Evolutionary conservation across 176 grass and related monocot genomes (phyloP), one percentile per base, ranked within the genome.

Genomic region (Juncus inflexus): DNA sequence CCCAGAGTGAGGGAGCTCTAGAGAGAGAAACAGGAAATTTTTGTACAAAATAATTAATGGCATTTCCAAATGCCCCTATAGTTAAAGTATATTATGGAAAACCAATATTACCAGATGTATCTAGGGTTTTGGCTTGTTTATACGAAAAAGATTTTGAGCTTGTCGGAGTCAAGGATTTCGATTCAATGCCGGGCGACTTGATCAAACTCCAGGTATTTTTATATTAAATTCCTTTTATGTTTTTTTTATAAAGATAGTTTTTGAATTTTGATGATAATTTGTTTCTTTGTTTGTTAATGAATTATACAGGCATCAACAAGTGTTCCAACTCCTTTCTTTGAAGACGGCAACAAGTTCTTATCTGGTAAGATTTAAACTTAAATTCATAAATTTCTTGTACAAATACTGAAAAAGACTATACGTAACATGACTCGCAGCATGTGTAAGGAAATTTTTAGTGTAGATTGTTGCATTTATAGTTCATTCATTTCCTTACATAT

Each of bases 101-200:
- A 65, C 89, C 91, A 6, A 61, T 87, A 53, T 72, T 87, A 64
- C 87, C 87, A 4, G 91, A 90, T 54, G 84, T 96, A 28, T 87
- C 91, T 56, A 87, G 91, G 70, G 91, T 90, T 50, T 78, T 96
- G 60, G 79, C 91, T 37, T 90, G 91, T 72, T 69, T 96, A 51
- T 79, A 85, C 52, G 91, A 96, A 86, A 96, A 96, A 79, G 45
- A 76, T 11, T 41, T 96, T 64, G 9, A 90, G 1, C 82, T 81
- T 61, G n/a, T 85, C 7, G 69, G 0, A 42, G 15, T 56, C 9
- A 36, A 78, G 11, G 14, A 75, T 39, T 8, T 63, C n/a, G 78
- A 80, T 41, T 76, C 49, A 38, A 80, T 80, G 73, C 59, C 73
- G 0, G 9, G 3, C 0, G 64, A 83, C 75, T 76, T 96, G 52